Base-by-base conservation (phyloP, 345 rosid species). In the Physaria fendleri region DNA sequence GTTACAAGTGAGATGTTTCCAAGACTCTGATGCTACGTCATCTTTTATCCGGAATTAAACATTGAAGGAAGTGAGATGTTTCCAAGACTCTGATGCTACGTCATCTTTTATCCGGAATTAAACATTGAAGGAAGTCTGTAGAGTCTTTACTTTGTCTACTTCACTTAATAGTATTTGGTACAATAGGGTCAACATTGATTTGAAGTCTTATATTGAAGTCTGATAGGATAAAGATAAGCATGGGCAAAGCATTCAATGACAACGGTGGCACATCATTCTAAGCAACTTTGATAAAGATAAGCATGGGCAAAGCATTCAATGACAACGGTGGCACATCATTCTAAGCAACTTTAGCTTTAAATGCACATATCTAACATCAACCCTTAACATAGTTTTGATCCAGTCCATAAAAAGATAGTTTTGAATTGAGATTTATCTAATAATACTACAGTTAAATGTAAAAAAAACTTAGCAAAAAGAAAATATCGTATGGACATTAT, bases 1-100 rank as follows among this genome's bases (percentile, higher is more conserved):
- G 39, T 57, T 57, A 35, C 78, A 93, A 97, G 97, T 93, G 28
- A 81, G 97, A 46, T 89, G 96, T 59, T 93, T 97, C 97, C 97
- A 93, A 69, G 77, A 89, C 8, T 59, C 76, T n/a, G n/a, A n/a
- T n/a, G n/a, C n/a, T n/a, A n/a, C n/a, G n/a, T n/a, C n/a, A n/a
- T n/a, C n/a, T n/a, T n/a, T n/a, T n/a, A n/a, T n/a, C 3, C 74
- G 84, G 41, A 81, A 35, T 72, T 97, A 90, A 21, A n/a, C 66
- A 50, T 62, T 50, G 46, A 56, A 1, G 77, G 72, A 49, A 81
- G 86, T 65, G 62, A 73, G 9, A 32, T 53, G 9, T 66, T 22
- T 37, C 20, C 24, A 25, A 18, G 33, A 8, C 33, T 59, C 76
- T n/a, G n/a, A n/a, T n/a, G n/a, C n/a, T n/a, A n/a, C n/a, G n/a